Evolutionary conservation across 106 monocot species (phyloP).

Genomic region (Cymbidium sinense): DNA sequence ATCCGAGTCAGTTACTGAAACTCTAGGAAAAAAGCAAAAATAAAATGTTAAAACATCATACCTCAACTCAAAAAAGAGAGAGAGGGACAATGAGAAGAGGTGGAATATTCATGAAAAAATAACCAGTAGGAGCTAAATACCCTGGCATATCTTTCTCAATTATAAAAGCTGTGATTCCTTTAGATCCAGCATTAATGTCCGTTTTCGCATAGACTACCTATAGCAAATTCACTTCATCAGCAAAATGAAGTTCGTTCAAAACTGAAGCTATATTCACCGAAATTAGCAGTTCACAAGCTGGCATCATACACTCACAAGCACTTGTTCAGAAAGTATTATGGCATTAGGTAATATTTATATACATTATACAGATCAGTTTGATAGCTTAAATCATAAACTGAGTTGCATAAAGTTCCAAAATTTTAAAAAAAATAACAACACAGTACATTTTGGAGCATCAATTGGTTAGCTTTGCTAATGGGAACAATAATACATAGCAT

Average conservation of each 20-base stretch:
- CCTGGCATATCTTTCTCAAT: conserved; percentile 97
- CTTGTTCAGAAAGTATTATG: neutral
- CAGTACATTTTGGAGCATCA: neutral
- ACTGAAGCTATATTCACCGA: neutral
- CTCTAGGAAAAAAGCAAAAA: neutral
- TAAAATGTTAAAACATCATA: neutral
- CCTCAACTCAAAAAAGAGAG: neutral
- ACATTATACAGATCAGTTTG: neutral
- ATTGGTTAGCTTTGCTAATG: neutral
- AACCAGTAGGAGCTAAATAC: conserved; percentile 25
- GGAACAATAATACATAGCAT: neutral
- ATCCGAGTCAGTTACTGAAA: neutral
- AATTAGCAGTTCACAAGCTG: neutral
- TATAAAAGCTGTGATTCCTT: conserved; percentile 97
- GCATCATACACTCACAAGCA: neutral
- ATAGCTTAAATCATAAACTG: neutral
- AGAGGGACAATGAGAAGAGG: neutral
- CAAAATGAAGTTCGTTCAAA: neutral
- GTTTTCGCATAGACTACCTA: conserved; percentile 98
- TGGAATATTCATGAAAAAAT: neutral
- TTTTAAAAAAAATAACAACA: neutral
- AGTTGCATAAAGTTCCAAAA: neutral
- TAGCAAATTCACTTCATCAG: conserved; percentile 20
- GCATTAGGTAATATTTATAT: neutral
- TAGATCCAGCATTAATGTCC: conserved; percentile 76